Conservation (phyloP, 805 yeast species). For the Wickerhamiella siamensis region DNA sequence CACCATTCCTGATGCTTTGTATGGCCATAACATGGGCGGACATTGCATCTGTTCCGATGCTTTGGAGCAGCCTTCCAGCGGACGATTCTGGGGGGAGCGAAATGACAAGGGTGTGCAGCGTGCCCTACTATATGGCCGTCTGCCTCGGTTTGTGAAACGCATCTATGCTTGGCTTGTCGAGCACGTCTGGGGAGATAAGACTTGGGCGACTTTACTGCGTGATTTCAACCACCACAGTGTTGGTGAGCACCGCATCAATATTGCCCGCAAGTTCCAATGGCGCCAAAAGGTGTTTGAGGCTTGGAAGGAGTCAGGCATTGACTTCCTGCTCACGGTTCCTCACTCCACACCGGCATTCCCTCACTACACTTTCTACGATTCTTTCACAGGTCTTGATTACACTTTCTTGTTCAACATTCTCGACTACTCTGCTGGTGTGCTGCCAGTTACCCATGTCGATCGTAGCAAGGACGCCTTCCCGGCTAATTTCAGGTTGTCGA, state of each 20-base stretch:
- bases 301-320: conserved; percentile 27
- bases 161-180: conserved; percentile 26
- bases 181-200: conserved; percentile 24
- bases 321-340: conserved; percentile 28
- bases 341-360: conserved; percentile 33
- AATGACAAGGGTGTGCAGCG: conserved; percentile 27
- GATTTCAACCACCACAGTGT: conserved; percentile 26
- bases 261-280: conserved; percentile 25
- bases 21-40: conserved; percentile 44
- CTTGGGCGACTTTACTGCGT: conserved; percentile 28
- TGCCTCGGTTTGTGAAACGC: conserved; percentile 25
- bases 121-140: conserved; percentile 20
- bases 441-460: conserved; percentile 48
- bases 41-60: conserved; percentile 28
- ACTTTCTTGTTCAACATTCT: conserved; percentile 41
- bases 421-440: conserved; percentile 41
- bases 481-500: conserved; percentile 17
- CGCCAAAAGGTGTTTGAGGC: conserved; percentile 21
- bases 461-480: conserved; percentile 23
- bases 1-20: conserved; percentile 36
- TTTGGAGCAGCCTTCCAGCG: conserved; percentile 19
- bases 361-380: conserved; percentile 24
- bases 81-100: conserved; percentile 22
- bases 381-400: conserved; percentile 34
- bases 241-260: conserved; percentile 22